A percentile compares a stretch with the other conserved stretches of the same genome.
Conservation (phyloP, 768 basidiomycete genomes). For the Rhodotorula babjevae region DNA sequence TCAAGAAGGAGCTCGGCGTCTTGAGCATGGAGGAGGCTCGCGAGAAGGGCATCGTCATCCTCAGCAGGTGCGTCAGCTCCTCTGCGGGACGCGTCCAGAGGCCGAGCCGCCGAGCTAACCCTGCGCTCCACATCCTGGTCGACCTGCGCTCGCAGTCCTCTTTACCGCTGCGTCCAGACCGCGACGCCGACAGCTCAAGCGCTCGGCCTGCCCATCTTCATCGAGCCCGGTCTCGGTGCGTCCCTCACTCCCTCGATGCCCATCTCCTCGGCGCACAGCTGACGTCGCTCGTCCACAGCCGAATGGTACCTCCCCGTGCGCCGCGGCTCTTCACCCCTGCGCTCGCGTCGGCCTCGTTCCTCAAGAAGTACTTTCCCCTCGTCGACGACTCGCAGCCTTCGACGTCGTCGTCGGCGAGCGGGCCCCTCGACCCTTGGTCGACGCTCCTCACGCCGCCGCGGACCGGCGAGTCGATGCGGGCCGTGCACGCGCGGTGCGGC, state of each 20-base stretch:
- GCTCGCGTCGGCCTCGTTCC: slow-evolving; percentile 12
- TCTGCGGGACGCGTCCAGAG: too few species aligned
- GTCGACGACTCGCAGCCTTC: slow-evolving; percentile 2
- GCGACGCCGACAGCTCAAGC: slow-evolving; percentile 60
- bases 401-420: not conserved
- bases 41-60: slow-evolving; percentile 7
- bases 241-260: not conserved
- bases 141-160: too few species aligned
- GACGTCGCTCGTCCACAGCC: not conserved
- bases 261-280: not conserved
- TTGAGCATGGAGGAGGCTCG: not conserved
- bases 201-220: slow-evolving; percentile 64
- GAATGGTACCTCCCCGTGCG: slow-evolving; percentile 40
- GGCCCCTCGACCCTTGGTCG: slow-evolving; percentile 67
- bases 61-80: slow-evolving; percentile 28
- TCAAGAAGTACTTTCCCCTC: slow-evolving; percentile 3
- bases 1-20: slow-evolving; percentile 5
- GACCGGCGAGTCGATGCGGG: slow-evolving; percentile 68
- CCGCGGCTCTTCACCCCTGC: slow-evolving; percentile 25
- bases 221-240: slow-evolving; percentile 64
- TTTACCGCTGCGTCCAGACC: slow-evolving; percentile 86
- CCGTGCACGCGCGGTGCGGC: slow-evolving; percentile 60
- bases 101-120: too few species aligned
- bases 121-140: too few species aligned
- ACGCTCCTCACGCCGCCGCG: slow-evolving; percentile 63